phyloP scores from a whole-genome alignment of 306 rosid species.

The Vigna trinervia region DNA sequence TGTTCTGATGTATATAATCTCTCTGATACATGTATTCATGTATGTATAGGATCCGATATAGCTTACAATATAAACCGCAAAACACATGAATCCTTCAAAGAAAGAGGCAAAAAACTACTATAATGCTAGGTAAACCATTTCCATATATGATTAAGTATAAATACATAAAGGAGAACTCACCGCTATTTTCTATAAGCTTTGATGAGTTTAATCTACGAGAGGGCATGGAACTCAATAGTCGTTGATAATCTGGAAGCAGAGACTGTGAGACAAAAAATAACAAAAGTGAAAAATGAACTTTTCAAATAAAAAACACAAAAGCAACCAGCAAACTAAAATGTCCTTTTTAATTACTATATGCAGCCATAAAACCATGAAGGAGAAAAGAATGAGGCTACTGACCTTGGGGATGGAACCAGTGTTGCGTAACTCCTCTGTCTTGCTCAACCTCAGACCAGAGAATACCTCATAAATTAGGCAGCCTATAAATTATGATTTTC shows the following conservation, averaged over 20 bases:
- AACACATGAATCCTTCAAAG: constrained; percentile 15
- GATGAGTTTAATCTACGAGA: constrained; percentile 96
- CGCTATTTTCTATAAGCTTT: constrained; percentile 94
- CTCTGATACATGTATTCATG: not conserved
- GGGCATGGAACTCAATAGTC: constrained; percentile 91
- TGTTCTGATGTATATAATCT: not conserved
- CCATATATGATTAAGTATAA: not conserved
- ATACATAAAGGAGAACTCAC: constrained; percentile 56
- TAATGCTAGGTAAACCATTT: constrained; percentile 20
- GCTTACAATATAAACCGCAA: constrained; percentile 27
- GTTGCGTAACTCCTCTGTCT: constrained; percentile 95
- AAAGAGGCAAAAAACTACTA: constrained; percentile 35
- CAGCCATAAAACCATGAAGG: constrained; percentile 27
- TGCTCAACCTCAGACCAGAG: constrained; percentile 80
- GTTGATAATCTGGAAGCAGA: constrained; percentile 99
- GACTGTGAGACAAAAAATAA: constrained; percentile 74
- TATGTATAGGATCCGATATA: constrained; percentile 23
- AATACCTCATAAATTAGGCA: constrained; percentile 95
- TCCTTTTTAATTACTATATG: constrained; percentile 8
- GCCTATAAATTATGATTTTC: constrained; percentile 58
- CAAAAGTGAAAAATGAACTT: constrained; percentile 58
- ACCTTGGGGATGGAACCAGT: constrained; percentile 95
- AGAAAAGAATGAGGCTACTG: constrained; percentile 42
- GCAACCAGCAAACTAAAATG: constrained; percentile 42
- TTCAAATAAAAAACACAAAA: constrained; percentile 41